These are phyloP conservation scores for Millerozyma acaciae DNA, from an alignment of 805 yeast genomes.

Conservation along the genomic window DNA sequence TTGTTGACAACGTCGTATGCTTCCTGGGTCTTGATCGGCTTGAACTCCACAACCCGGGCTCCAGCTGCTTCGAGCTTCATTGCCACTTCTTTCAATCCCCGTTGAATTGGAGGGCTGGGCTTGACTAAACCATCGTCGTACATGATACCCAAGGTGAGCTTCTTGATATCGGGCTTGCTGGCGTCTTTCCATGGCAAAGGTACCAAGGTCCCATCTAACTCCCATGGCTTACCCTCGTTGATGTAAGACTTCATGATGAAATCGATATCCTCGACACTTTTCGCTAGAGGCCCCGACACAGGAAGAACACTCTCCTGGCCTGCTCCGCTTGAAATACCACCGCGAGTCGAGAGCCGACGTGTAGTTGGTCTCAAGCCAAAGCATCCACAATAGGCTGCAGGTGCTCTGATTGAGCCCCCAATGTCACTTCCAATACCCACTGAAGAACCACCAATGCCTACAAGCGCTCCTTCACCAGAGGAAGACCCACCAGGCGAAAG, in stretches of 20 bases:
- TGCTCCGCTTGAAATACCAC: constrained; percentile 51
- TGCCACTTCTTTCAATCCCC: constrained; percentile 53
- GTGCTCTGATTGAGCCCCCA: constrained; percentile 43
- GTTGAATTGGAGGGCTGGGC: constrained; percentile 61
- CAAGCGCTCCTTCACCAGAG: constrained; percentile 43
- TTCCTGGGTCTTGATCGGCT: constrained; percentile 54
- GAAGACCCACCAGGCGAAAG: constrained; percentile 43
- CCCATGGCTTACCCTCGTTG: constrained; percentile 66
- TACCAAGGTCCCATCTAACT: constrained; percentile 41
- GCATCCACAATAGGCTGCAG: constrained; percentile 41
- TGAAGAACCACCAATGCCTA: constrained; percentile 38
- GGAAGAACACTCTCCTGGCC: constrained; percentile 67
- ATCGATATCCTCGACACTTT: constrained; percentile 63
- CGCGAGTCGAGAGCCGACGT: constrained; percentile 30
- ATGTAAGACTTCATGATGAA: constrained; percentile 60
- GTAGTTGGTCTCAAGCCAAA: constrained; percentile 43
- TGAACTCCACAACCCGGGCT: constrained; percentile 51
- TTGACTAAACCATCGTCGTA: constrained; percentile 63
- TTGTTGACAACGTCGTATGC: constrained; percentile 56
- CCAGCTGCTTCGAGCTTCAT: constrained; percentile 57
- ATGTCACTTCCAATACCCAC: constrained; percentile 42
- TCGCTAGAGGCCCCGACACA: constrained; percentile 66
- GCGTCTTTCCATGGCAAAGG: constrained; percentile 55
- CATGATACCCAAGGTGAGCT: constrained; percentile 57
- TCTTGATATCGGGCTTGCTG: constrained; percentile 32